phyloP scores from a whole-genome alignment of 169 alveolate genomes.

The Cryptosporidium viatorum region DNA sequence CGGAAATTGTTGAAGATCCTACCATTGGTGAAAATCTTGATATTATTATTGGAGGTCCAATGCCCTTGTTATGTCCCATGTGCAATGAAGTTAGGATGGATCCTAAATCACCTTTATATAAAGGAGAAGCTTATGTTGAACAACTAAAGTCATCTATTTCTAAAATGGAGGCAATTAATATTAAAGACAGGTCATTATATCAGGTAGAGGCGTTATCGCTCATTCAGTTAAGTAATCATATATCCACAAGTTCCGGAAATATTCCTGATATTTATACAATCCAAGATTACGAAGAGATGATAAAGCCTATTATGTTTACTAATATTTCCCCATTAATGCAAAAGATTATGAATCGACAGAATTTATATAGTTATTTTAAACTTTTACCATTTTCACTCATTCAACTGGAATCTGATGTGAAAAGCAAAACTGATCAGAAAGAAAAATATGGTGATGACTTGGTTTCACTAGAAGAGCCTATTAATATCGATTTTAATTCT shows the following conservation, averaged over 20 bases:
- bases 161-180: constrained; percentile 48
- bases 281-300: neutral
- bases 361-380: neutral
- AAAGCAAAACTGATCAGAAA: neutral
- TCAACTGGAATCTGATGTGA: neutral
- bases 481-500: constrained; percentile 22
- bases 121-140: constrained; percentile 72
- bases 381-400: neutral
- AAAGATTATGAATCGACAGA: neutral
- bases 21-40: constrained; percentile 71
- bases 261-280: neutral
- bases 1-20: constrained; percentile 71
- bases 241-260: neutral
- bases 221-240: constrained; percentile 12
- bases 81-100: constrained; percentile 74
- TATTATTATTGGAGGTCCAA: constrained; percentile 60
- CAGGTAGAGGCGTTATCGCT: constrained; percentile 44
- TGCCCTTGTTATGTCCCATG: constrained; percentile 72
- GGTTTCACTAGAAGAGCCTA: constrained; percentile 54
- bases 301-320: constrained; percentile 1
- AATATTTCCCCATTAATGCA: constrained; percentile 17
- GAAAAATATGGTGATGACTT: constrained; percentile 3
- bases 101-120: constrained; percentile 50
- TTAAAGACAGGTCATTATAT: constrained; percentile 30
- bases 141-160: constrained; percentile 62